phyloP scores from a whole-genome alignment of 768 basidiomycete genomes.

The Xerocomellus intermedius region DNA sequence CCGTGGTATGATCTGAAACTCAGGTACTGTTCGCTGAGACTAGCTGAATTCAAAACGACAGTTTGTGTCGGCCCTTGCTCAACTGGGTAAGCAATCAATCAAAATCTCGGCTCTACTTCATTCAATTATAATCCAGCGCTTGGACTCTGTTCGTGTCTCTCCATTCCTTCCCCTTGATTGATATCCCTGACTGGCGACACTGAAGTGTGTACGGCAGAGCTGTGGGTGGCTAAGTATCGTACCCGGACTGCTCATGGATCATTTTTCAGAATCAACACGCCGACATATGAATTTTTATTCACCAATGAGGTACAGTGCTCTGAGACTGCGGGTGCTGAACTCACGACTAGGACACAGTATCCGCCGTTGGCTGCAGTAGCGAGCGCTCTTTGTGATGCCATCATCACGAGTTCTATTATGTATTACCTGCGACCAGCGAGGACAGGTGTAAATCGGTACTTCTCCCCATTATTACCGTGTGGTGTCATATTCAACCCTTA shows the following conservation, averaged over 20 bases:
- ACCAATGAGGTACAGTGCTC: constrained; percentile 3
- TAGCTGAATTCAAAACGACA: constrained; percentile 1
- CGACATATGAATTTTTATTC: constrained; percentile 3
- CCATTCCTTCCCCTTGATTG: neutral
- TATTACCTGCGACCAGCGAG: constrained; percentile 2
- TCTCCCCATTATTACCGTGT: neutral
- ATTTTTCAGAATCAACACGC: constrained; percentile 5
- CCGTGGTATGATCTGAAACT: constrained; percentile 13
- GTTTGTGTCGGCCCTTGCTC: constrained; percentile 8
- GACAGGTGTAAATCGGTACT: constrained; percentile 13
- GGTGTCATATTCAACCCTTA: neutral
- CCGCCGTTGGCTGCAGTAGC: constrained; percentile 7
- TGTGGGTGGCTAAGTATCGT: constrained; percentile 8
- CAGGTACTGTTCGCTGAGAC: no score
- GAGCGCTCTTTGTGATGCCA: no score
- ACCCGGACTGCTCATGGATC: neutral
- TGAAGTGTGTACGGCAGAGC: neutral
- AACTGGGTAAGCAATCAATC: constrained; percentile 10
- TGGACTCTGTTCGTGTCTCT: constrained; percentile 14
- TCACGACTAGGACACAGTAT: constrained; percentile 2
- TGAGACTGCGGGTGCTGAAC: neutral
- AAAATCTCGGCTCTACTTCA: neutral
- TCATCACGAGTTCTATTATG: no score
- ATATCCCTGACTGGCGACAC: neutral
- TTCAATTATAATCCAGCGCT: constrained; percentile 3